Base-by-base conservation (phyloP, 495 filamentous ascomycete genomes). In the Penicillium crystallinum region DNA sequence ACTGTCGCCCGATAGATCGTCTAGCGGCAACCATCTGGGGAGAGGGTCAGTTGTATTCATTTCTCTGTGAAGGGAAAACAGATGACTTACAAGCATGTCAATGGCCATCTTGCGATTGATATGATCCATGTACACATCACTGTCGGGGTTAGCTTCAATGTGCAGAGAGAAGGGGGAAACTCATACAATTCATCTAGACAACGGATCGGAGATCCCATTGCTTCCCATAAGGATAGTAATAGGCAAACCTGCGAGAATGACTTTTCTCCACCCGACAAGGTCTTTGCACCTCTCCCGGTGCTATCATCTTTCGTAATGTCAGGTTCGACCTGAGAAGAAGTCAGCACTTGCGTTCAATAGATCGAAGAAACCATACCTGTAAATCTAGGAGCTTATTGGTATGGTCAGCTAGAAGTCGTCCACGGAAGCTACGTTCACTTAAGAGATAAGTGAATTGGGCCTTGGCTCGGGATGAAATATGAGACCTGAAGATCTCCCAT, bases 91-190 rank as follows among this genome's bases (percentile, higher is more conserved):
- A 61, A 99, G 92, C 90, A 97, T 91, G 55, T 88, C 87, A 55
- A 95, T 95, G 59, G 88, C 92, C 59, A 95, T 87, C 46, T 89
- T 90, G 38, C 93, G 82, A 66, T 99, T 99, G 49, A 97, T 89
- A 55, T 84, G 87, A 61, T 99, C 93, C 93, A 99, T 99, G 73
- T 95, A 99, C 35, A 99, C 93, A 71, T 99, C 93, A 62, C 83
- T 86, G n/a, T n/a, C n/a, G n/a, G n/a, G n/a, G n/a, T n/a, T n/a
- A n/a, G n/a, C n/a, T n/a, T n/a, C n/a, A n/a, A n/a, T n/a, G n/a
- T n/a, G n/a, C n/a, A n/a, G n/a, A n/a, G 22, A 10, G 21, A n/a
- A 27, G 10, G 18, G 2, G 21, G 23, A 11, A 11, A 45, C 23
- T 73, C 80, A 57, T 67, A 85, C 82, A 97, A 99, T 71, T 99